Evolutionary conservation across 2,329 filamentous ascomycete species (phyloP).

Genomic region (Cercospora sp.): DNA sequence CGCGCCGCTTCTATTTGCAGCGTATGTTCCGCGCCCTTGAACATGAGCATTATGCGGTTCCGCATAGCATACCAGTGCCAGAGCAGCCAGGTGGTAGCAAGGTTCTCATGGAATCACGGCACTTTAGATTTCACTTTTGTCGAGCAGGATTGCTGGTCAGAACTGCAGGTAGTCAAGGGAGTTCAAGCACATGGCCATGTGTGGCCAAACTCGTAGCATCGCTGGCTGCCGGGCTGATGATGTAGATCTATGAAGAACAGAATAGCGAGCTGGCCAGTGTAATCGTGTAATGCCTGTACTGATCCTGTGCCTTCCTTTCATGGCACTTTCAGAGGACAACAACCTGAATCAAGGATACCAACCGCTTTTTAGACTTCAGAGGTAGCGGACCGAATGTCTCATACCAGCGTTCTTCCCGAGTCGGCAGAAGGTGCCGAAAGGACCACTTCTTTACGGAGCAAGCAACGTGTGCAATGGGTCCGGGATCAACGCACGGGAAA

Average conservation of each 20-base stretch:
- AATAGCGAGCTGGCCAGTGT: neutral
- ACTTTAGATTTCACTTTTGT: neutral
- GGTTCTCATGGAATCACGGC: neutral
- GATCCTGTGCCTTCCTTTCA: neutral
- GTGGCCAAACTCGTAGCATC: neutral
- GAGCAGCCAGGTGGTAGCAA: neutral
- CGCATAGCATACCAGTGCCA: neutral
- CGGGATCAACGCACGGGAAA: neutral
- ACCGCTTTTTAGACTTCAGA: neutral
- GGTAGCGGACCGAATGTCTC: neutral
- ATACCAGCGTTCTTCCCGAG: neutral
- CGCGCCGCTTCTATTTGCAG: neutral
- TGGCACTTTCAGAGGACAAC: neutral
- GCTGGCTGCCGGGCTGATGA: too few species aligned
- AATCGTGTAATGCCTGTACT: neutral
- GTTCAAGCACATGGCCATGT: neutral
- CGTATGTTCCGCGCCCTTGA: neutral
- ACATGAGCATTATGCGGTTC: neutral
- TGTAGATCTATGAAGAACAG: neutral
- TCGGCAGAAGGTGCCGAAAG: constrained; percentile 6
- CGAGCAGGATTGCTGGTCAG: neutral
- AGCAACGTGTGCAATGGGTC: neutral
- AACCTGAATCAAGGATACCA: neutral
- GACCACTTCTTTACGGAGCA: constrained; percentile 8
- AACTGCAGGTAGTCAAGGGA: neutral